Evolutionary conservation across 2,329 filamentous ascomycete species (phyloP).

Genomic region (Paecilomyces niveus): DNA sequence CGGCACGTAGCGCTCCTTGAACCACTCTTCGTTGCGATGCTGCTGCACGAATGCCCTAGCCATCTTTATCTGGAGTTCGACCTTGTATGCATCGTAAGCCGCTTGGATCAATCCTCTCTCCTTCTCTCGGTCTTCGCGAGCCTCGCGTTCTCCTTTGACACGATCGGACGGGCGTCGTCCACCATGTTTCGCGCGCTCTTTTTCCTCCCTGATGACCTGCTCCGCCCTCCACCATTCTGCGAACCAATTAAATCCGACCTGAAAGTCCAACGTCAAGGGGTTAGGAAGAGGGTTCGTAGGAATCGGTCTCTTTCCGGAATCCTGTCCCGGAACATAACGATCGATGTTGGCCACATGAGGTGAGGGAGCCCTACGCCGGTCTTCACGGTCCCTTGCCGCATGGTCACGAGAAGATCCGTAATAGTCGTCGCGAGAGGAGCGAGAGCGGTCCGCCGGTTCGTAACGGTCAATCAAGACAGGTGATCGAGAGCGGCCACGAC

Average conservation of each 20-base stretch:
- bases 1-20: conserved; percentile 86
- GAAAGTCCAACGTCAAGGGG: conserved; percentile 56
- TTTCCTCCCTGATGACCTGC: conserved; percentile 57
- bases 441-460: conserved; percentile 47
- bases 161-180: conserved; percentile 48
- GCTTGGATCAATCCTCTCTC: conserved; percentile 58
- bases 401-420: conserved; percentile 40
- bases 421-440: conserved; percentile 51
- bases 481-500: conserved; percentile 51
- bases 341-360: conserved; percentile 54
- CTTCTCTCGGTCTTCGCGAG: conserved; percentile 55
- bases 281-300: conserved; percentile 53
- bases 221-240: conserved; percentile 62
- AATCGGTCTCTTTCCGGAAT: conserved; percentile 45
- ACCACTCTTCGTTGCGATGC: conserved; percentile 97
- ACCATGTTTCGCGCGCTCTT: conserved; percentile 54
- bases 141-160: conserved; percentile 56
- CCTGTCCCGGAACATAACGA: conserved; percentile 58
- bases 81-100: conserved; percentile 60
- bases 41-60: conserved; percentile 82
- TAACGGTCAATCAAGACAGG: conserved; percentile 58
- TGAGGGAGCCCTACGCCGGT: conserved; percentile 51
- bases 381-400: conserved; percentile 48
- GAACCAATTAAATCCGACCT: conserved; percentile 62
- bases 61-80: conserved; percentile 63